Conservation (phyloP, 2,329 filamentous ascomycete genomes). For the Lasiodiplodia theobromae region DNA sequence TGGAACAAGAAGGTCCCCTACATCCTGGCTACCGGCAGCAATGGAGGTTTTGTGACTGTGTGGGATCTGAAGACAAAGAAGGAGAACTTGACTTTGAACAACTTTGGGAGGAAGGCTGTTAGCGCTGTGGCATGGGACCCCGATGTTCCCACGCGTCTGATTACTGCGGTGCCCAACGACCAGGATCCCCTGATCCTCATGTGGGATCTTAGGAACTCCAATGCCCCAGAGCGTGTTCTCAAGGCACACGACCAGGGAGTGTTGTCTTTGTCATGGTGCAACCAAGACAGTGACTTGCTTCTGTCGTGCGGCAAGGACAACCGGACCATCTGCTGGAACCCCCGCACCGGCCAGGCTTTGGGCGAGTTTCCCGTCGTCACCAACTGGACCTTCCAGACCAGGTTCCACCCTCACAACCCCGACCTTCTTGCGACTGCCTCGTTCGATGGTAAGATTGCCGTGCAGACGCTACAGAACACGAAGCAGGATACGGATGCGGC, state of each 20-base stretch:
- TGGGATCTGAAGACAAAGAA: conserved; percentile 99
- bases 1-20: conserved; percentile 99
- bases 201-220: conserved; percentile 96
- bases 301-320: conserved; percentile 98
- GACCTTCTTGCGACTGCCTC: conserved; percentile 92
- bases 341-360: conserved; percentile 83
- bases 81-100: conserved; percentile 93
- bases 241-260: conserved; percentile 95
- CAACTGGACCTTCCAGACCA: conserved; percentile 98
- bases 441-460: conserved; percentile 93
- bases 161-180: conserved; percentile 91
- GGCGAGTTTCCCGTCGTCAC: conserved; percentile 97
- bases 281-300: conserved; percentile 85
- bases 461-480: conserved; percentile 94
- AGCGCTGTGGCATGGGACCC: conserved; percentile 98
- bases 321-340: conserved; percentile 94
- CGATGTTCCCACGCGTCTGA: conserved; percentile 86
- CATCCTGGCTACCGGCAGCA: conserved; percentile 92
- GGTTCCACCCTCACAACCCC: conserved; percentile 93
- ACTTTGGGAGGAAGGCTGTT: conserved; percentile 85
- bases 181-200: conserved; percentile 85
- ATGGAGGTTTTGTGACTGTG: conserved; percentile 93
- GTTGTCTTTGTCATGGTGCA: conserved; percentile 93
- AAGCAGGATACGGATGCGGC: conserved; percentile 72
- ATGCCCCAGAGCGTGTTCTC: conserved; percentile 87